These are phyloP conservation scores for Pseudogymnoascus sp. DNA, from an alignment of 2,329 filamentous ascomycete genomes.

Conservation along the genomic window DNA sequence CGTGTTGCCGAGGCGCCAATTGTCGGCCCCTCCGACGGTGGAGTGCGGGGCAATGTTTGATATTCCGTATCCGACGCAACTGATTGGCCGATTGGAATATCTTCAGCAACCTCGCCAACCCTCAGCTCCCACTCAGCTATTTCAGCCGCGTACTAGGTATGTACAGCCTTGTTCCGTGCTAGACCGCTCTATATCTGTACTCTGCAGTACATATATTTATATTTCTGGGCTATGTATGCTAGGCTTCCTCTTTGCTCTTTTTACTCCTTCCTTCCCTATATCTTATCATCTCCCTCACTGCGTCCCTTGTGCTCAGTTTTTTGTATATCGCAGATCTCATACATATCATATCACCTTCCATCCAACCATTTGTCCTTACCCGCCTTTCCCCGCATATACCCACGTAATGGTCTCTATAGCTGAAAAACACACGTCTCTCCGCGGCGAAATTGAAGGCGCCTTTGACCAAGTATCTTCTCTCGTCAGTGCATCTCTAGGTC, in stretches of 20 bases:
- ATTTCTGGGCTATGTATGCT: not conserved
- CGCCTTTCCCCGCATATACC: not conserved
- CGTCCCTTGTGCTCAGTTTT: not conserved
- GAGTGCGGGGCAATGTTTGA: not conserved
- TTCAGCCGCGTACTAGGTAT: not conserved
- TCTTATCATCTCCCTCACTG: not conserved
- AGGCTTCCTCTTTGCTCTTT: not conserved
- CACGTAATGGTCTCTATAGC: not conserved
- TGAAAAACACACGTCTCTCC: slow-evolving; percentile 9
- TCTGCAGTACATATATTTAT: not conserved
- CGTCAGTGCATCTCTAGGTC: slow-evolving; percentile 34
- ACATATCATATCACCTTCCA: not conserved
- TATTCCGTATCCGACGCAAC: not conserved
- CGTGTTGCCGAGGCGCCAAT: slow-evolving; percentile 8
- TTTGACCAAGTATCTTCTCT: slow-evolving; percentile 33
- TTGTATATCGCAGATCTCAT: not conserved
- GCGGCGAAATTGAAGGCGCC: slow-evolving; percentile 29
- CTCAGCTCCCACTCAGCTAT: not conserved
- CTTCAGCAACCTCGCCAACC: not conserved
- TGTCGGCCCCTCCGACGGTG: not conserved
- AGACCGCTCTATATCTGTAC: not conserved
- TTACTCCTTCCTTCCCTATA: not conserved
- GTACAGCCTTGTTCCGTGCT: not conserved
- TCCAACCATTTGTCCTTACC: not conserved
- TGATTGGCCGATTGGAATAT: not conserved